Conservation (phyloP, 495 filamentous ascomycete genomes). For the Penicillium bialowiezense region DNA sequence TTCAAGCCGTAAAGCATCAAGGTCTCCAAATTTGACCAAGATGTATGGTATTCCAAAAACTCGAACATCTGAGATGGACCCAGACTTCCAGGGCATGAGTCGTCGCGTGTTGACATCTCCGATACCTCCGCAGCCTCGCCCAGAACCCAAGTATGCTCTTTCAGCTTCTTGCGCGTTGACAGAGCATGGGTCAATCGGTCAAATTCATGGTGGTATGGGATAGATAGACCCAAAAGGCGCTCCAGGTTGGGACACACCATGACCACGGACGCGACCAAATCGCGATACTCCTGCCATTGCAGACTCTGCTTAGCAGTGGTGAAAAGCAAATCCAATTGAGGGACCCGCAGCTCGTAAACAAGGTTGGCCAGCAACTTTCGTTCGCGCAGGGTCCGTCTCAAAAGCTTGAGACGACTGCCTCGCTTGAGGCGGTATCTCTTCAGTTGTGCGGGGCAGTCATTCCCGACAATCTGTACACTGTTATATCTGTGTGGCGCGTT, state of each 20-base stretch:
- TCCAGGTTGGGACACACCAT: slow-evolving; percentile 88
- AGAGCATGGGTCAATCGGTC: slow-evolving; percentile 75
- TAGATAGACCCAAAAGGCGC: slow-evolving; percentile 65
- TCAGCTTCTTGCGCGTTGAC: slow-evolving; percentile 68
- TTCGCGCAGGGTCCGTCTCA: slow-evolving; percentile 72
- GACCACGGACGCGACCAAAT: slow-evolving; percentile 73
- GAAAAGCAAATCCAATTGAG: slow-evolving; percentile 51
- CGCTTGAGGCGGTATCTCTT: slow-evolving; percentile 66
- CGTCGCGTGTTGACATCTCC: slow-evolving; percentile 42
- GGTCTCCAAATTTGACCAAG: slow-evolving; percentile 70
- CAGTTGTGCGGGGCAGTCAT: slow-evolving; percentile 59
- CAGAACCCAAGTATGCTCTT: slow-evolving; percentile 79
- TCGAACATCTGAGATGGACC: slow-evolving; percentile 59
- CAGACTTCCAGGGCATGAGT: slow-evolving; percentile 52
- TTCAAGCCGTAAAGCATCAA: slow-evolving; percentile 67
- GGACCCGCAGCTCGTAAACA: slow-evolving; percentile 72
- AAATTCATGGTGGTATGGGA: slow-evolving; percentile 68
- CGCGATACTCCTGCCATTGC: slow-evolving; percentile 60
- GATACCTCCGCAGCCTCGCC: slow-evolving; percentile 45
- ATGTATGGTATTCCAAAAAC: slow-evolving; percentile 67
- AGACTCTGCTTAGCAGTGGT: slow-evolving; percentile 46
- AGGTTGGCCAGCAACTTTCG: slow-evolving; percentile 67
- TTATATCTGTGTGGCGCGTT: slow-evolving; percentile 52
- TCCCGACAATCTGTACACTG: slow-evolving; percentile 65
- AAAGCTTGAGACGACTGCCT: slow-evolving; percentile 66